A percentile compares a stretch with the other conserved stretches of the same genome.
phyloP scores from a whole-genome alignment of 176 grass and related monocot genomes.

The Aechmea fasciata region DNA sequence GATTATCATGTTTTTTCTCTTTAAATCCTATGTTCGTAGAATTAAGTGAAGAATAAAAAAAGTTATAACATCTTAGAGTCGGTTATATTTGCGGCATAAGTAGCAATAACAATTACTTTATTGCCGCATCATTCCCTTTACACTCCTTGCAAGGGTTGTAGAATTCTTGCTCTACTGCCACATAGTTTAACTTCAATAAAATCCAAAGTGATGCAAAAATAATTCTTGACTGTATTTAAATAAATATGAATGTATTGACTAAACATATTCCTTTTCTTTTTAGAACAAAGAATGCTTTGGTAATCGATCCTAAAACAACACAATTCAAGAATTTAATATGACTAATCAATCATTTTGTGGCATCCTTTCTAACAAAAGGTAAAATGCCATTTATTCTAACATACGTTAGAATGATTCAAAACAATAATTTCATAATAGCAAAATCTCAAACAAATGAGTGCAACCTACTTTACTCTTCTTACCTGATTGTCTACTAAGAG shows the following conservation, averaged over 20 bases:
- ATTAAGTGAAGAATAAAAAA: neutral
- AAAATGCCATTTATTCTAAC: no score
- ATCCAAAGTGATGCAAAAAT: neutral
- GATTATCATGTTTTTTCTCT: constrained; percentile 62
- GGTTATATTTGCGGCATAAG: constrained; percentile 34
- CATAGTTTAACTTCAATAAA: constrained; percentile 44
- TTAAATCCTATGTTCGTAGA: constrained; percentile 63
- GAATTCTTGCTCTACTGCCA: constrained; percentile 60
- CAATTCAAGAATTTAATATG: no score
- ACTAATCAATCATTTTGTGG: no score
- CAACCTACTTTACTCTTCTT: neutral
- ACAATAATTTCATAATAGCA: neutral
- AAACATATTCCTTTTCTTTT: no score
- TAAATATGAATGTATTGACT: neutral
- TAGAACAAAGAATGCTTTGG: no score
- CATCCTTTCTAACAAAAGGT: no score
- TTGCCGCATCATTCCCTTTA: constrained; percentile 69
- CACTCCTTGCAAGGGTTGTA: constrained; percentile 83
- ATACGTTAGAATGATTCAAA: neutral
- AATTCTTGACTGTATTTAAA: neutral
- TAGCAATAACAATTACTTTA: constrained; percentile 57
- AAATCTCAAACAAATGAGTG: neutral
- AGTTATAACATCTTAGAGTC: constrained; percentile 42
- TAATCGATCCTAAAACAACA: no score
- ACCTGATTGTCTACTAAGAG: constrained; percentile 68